Base-by-base conservation (phyloP, 2,329 filamentous ascomycete species). In the Botrytis sinoallii region DNA sequence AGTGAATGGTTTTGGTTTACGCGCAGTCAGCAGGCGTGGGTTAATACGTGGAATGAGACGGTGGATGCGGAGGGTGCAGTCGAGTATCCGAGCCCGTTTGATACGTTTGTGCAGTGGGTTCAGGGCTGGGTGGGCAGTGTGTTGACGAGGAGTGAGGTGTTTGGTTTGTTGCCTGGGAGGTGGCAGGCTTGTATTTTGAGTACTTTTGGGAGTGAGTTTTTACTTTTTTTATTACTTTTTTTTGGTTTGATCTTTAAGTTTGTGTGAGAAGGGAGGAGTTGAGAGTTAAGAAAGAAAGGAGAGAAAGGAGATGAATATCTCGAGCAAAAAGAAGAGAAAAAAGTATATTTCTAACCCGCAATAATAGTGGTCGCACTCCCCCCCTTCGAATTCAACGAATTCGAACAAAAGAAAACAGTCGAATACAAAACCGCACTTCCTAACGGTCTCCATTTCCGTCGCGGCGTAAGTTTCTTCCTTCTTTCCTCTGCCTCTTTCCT, bases 1-100 rank as follows among this genome's bases (percentile, higher is more conserved):
- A 79, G 81, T 35, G 85, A 87, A 75, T 86, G 84, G 84, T 86
- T 86, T 76, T 87, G 85, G 85, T 86, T 86, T 74, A 82, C 85
- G 0, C 85, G 85, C 72, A 82, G 83, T 32, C 80, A 83, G 68
- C 80, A 83, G 60, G 81, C 82, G 7, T 86, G 85, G 84, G 82
- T 86, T 29, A 85, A 86, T 75, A 84, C 82, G 38, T 86, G 85
- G 84, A 83, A 85, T 72, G 80, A 79, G 38, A 81, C 81, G 12
- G 73, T 77, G 3, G 82, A 84, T 61, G 42, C 75, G 14, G 75
- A 75, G 1, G 81, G 80, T 3, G 79, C 78, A 5, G 78, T 81
- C 1, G 81, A 84, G 63, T 85, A 84, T 74, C 84, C 84, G 3
- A 75, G 73, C 40, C 73, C 75, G 9, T 75, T 75, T 63, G 52